Evolutionary conservation across 208 protist species (phyloP), one percentile per base, ranked within the genome.

Genomic region (Borovskyia barvae): DNA sequence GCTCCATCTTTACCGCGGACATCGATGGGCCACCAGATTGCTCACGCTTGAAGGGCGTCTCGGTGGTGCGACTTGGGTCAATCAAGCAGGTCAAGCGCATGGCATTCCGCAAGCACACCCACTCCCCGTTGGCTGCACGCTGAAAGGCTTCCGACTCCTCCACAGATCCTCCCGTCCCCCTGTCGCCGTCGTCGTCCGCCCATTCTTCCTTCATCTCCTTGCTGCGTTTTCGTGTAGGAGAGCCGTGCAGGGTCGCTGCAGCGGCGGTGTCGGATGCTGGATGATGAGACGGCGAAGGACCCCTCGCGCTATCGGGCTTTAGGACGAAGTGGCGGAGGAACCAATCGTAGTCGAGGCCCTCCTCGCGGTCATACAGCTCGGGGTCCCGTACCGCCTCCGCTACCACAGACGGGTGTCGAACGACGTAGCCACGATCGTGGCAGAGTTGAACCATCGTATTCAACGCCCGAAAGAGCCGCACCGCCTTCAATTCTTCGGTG

Each of bases 391-490:
- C 41, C 1, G 80, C 75, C 8, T 83, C 69, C 9, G 81, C 87
- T 47, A 94, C 69, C 14, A 55, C 74, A 9, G 74, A 82, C 2
- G 87, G 88, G 61, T 90, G 84, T n/a, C 80, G 79, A 17, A 95
- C 71, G 19, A 66, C 40, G 71, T 82, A 92, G 66, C 82, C 85
- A 22, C 85, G 79, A 48, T 95, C 85, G 28, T 72, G 66, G 50
- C 82, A 90, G 49, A 95, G 68, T 41, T 87, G 82, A 25, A 92
- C 76, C 15, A 76, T 66, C 17, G 85, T 95, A 66, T 91, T 90
- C 53, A 76, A 82, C n/a, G 80, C 84, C 14, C 88, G 85, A 51
- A 87, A 95, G 15, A 92, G 41, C 5, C 85, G 82, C 36, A 87
- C 75, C 28, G 82, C 43, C 43, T 84, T 83, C 15, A 94, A 59